These are phyloP conservation scores for Verticillium klebahnii DNA, from an alignment of 2,329 filamentous ascomycete species.

Conservation along the genomic window DNA sequence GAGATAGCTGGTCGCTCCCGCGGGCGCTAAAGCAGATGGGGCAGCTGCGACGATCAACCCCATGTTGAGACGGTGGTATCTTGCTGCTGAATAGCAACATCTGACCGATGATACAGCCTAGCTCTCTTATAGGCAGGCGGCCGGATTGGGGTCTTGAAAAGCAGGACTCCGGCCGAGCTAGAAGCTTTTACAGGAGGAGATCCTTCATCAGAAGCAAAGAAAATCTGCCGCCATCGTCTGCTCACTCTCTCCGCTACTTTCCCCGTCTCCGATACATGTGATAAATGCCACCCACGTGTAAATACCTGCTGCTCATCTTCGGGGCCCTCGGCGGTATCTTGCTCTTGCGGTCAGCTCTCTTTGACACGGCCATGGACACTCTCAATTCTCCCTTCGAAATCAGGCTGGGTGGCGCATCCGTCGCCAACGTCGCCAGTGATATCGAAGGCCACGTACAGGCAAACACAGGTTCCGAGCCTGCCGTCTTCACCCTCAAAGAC, in stretches of 20 bases:
- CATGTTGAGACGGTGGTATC: neutral
- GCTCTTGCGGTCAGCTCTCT: neutral
- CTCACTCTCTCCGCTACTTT: neutral
- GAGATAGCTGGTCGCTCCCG: neutral
- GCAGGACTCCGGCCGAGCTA: neutral
- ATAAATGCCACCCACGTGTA: neutral
- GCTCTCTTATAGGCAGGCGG: neutral
- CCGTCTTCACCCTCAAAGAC: neutral
- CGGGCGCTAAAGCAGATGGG: neutral
- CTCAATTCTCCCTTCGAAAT: neutral
- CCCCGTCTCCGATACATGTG: neutral
- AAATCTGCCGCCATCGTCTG: neutral
- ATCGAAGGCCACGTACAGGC: neutral
- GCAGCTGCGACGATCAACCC: neutral
- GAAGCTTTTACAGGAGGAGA: neutral
- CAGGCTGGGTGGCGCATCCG: neutral
- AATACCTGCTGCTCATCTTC: neutral
- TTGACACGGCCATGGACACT: neutral
- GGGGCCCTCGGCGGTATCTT: neutral
- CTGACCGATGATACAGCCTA: neutral
- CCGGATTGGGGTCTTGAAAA: neutral
- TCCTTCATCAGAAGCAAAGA: neutral
- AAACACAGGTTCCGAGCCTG: neutral
- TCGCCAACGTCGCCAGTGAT: neutral
- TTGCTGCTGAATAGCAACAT: neutral